Evolutionary conservation across 148 eudicot species (phyloP).

Genomic region (Simmondsia chinensis): DNA sequence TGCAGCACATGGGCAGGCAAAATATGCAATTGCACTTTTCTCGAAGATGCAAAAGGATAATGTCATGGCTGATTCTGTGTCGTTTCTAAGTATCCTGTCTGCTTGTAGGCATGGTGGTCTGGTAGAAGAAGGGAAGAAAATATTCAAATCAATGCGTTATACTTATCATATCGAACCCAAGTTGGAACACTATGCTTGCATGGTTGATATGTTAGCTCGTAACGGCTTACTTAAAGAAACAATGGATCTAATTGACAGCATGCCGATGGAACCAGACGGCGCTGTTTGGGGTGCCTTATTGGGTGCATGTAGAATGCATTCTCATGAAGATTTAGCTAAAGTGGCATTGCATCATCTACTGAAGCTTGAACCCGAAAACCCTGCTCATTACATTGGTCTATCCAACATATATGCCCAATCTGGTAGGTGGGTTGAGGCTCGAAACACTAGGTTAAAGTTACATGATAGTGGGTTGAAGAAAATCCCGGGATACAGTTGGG

Average conservation of each 20-base stretch:
- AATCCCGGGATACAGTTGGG: constrained; percentile 67
- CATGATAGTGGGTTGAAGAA: constrained; percentile 40
- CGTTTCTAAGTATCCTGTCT: constrained; percentile 49
- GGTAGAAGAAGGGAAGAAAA: constrained; percentile 45
- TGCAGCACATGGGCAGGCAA: constrained; percentile 50
- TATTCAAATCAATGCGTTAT: constrained; percentile 45
- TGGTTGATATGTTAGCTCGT: constrained; percentile 70
- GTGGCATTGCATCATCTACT: constrained; percentile 38
- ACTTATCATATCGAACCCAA: constrained; percentile 36
- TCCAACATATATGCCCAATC: constrained; percentile 60
- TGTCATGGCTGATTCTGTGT: constrained; percentile 37
- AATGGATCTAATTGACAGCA: constrained; percentile 30
- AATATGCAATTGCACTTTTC: constrained; percentile 36
- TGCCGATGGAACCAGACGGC: constrained; percentile 62
- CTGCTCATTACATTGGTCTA: constrained; percentile 54
- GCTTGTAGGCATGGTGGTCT: constrained; percentile 73
- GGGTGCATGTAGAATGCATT: constrained; percentile 61
- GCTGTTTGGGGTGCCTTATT: constrained; percentile 65
- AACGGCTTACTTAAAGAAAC: constrained; percentile 47
- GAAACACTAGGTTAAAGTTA: constrained; percentile 32
- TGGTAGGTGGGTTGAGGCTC: constrained; percentile 57
- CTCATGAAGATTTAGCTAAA: constrained; percentile 44
- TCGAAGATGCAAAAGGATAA: constrained; percentile 33
- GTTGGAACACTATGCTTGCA: constrained; percentile 67
- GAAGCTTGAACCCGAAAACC: constrained; percentile 41